These are phyloP conservation scores for Microcyclosporella mali DNA, from an alignment of 2,329 filamentous ascomycete species.

Conservation along the genomic window DNA sequence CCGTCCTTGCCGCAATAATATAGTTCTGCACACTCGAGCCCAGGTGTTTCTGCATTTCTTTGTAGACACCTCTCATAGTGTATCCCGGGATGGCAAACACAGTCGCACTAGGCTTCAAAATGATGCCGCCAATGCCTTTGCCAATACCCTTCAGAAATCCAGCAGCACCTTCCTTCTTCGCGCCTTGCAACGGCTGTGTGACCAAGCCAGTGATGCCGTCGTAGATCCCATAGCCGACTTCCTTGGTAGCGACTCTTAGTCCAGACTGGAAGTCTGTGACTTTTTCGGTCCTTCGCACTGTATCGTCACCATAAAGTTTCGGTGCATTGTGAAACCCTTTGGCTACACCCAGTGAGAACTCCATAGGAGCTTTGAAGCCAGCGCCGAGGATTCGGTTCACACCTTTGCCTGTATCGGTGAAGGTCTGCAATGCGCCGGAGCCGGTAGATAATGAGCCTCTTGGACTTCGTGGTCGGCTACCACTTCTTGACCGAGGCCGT, in stretches of 20 bases:
- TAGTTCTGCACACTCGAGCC: conserved; percentile 69
- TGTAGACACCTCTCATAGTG: conserved; percentile 70
- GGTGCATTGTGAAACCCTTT: conserved; percentile 86
- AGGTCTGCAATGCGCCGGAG: conserved; percentile 23
- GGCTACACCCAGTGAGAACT: conserved; percentile 74
- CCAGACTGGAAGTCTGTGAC: conserved; percentile 73
- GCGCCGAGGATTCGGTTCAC: conserved; percentile 33
- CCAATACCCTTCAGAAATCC: conserved; percentile 72
- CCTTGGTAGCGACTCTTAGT: conserved; percentile 61
- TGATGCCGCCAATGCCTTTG: conserved; percentile 68
- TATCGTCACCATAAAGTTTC: conserved; percentile 76
- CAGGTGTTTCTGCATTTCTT: conserved; percentile 63
- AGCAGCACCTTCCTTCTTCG: conserved; percentile 53
- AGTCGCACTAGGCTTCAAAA: conserved; percentile 68
- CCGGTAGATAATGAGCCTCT: conserved; percentile 7
- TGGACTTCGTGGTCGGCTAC: conserved; percentile 15
- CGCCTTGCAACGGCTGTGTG: conserved; percentile 64
- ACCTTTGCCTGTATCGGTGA: conserved; percentile 31
- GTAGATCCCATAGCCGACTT: conserved; percentile 66
- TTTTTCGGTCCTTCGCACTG: conserved; percentile 68
- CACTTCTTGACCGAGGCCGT: conserved; percentile 17
- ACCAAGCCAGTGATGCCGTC: conserved; percentile 71
- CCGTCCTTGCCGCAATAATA: conserved; percentile 68
- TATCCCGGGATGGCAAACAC: conserved; percentile 57
- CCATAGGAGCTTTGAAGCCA: conserved; percentile 68